Conservation (phyloP, 345 rosid species). For the Microthlaspi erraticum region DNA sequence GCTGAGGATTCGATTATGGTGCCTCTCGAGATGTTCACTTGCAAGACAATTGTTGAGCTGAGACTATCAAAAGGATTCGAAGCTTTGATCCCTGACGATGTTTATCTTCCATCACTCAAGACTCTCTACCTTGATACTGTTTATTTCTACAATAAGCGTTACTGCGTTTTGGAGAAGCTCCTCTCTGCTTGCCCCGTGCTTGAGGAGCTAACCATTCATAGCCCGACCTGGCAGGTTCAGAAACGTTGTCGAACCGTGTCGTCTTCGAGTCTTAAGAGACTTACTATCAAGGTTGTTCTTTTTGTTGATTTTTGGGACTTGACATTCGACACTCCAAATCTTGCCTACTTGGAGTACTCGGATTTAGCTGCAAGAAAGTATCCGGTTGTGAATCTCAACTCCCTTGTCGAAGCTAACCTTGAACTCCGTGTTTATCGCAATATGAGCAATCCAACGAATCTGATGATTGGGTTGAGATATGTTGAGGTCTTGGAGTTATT, state of each 20-base stretch:
- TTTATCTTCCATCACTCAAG: conserved; percentile 15
- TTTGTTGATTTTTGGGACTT: not conserved
- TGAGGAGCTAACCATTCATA: conserved; percentile 4
- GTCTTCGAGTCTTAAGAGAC: not conserved
- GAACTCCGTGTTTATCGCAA: not conserved
- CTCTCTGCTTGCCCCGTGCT: conserved; percentile 5
- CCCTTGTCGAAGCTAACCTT: conserved; percentile 17
- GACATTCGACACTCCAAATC: not conserved
- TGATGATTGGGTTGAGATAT: conserved; percentile 14
- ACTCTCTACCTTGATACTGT: not conserved
- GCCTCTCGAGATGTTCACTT: conserved; percentile 7
- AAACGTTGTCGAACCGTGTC: not conserved
- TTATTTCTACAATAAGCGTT: not conserved
- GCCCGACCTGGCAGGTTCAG: not conserved
- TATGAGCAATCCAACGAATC: conserved; percentile 17
- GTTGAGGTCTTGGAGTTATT: conserved; percentile 10
- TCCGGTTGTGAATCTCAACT: conserved; percentile 3
- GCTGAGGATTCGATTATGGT: not conserved
- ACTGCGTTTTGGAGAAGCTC: conserved; percentile 7
- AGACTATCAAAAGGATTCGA: not conserved
- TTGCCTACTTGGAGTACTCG: not conserved
- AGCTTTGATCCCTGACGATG: not conserved
- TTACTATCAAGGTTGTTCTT: not conserved
- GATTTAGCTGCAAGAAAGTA: not conserved
- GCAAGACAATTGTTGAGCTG: conserved; percentile 10